Evolutionary conservation across 805 yeast genomes (phyloP), one percentile per base, ranked within the genome.

Genomic region (Yamadazyma phyllophila): DNA sequence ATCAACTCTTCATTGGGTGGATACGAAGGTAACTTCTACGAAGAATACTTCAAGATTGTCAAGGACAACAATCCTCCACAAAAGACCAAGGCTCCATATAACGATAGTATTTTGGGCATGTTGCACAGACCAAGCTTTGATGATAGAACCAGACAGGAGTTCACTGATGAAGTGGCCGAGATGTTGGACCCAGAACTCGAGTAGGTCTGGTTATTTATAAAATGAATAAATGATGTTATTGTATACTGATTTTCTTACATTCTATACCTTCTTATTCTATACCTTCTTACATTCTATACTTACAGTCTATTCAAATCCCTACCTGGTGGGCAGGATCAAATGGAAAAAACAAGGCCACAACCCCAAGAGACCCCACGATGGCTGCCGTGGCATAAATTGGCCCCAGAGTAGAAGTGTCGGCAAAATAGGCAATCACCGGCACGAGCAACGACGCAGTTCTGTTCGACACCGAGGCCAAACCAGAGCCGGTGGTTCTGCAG

Each of bases 21-120:
- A 44, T 71, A 66, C 57, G 66, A 71, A 48, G 77, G 77, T 51
- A 63, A 71, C 58, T 59, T 71, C 46, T 71, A 71, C 54, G 71
- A 70, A 55, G 71, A 71, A 59, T 71, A 69, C 62, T 68, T 69
- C 58, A 54, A 55, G 17, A 55, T 56, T 16, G 72, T 71, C 31
- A 70, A 70, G 55, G 42, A 47, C 14, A 56, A 58, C 48, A 69
- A 71, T 54, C 67, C 69, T 34, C 65, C 69, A 41, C 46, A 48
- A 16, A 49, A 59, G n/a, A 52, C 60, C 36, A 69, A 71, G 60
- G 76, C 76, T 41, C 73, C 75, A 26, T 71, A 71, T 55, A 59
- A 67, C 12, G 61, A 49, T 17, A 63, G 57, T n/a, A 58, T 71
- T 36, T 63, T 62, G 54, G 61, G 56, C 10, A 65, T 71, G 73